These are phyloP conservation scores for Cryptosporidium tyzzeri DNA, from an alignment of 169 alveolate genomes.

Conservation along the genomic window DNA sequence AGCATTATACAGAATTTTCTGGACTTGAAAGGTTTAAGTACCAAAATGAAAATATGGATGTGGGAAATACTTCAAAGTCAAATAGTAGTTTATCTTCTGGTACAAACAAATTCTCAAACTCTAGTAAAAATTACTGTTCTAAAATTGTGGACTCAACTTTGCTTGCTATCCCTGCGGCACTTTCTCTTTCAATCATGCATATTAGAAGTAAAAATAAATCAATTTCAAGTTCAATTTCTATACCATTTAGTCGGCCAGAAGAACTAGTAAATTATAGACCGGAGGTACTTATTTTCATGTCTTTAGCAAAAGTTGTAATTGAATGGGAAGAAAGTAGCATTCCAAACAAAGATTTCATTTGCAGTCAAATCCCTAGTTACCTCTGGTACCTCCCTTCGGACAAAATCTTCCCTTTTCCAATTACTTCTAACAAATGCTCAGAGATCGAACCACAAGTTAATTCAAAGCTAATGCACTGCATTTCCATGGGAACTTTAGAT, in stretches of 20 bases:
- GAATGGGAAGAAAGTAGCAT: conserved; percentile 50
- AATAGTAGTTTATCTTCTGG: neutral
- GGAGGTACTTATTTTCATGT: conserved; percentile 52
- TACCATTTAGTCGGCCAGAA: conserved; percentile 55
- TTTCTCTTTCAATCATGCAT: conserved; percentile 56
- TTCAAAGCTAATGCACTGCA: conserved; percentile 3
- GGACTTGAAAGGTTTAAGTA: conserved; percentile 39
- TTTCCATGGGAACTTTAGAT: conserved; percentile 38
- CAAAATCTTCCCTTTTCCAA: conserved; percentile 51
- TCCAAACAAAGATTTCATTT: conserved; percentile 27
- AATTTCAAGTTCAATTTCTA: conserved; percentile 36
- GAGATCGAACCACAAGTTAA: neutral
- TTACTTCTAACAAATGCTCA: neutral
- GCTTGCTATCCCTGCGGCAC: conserved; percentile 44
- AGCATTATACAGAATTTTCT: conserved; percentile 32
- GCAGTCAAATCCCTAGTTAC: conserved; percentile 46
- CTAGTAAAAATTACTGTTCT: conserved; percentile 56
- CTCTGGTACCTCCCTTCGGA: conserved; percentile 64
- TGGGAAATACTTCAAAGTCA: neutral
- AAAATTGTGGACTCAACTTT: conserved; percentile 47
- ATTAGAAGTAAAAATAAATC: conserved; percentile 19
- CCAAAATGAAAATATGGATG: conserved; percentile 19
- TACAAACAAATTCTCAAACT: conserved; percentile 23
- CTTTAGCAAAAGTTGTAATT: conserved; percentile 51
- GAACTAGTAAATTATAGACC: conserved; percentile 62